Conservation (phyloP, 1,284 basidiomycete genomes). For the Moesziomyces globuligerus region DNA sequence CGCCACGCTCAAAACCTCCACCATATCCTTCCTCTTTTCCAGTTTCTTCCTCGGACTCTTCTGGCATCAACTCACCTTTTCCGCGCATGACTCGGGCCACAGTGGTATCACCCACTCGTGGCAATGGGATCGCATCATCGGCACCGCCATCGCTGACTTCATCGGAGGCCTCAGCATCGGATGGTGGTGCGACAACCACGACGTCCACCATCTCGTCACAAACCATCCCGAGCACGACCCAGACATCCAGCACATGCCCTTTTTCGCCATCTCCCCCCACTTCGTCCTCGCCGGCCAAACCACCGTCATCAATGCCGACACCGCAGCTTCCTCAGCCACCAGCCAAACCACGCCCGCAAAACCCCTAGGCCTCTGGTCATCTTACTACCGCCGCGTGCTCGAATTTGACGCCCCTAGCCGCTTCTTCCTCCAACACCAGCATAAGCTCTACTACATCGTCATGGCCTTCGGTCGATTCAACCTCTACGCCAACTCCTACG, state of each 20-base stretch:
- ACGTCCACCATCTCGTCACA: constrained; percentile 95
- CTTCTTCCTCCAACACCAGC: constrained; percentile 80
- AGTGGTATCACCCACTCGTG: constrained; percentile 90
- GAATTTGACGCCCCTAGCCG: constrained; percentile 79
- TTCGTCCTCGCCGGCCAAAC: constrained; percentile 71
- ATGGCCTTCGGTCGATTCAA: constrained; percentile 94
- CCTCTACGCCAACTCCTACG: constrained; percentile 88
- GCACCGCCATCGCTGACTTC: constrained; percentile 84
- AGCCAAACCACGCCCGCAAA: not conserved
- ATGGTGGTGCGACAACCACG: constrained; percentile 99
- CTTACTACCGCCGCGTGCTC: constrained; percentile 92
- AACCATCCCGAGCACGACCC: constrained; percentile 94
- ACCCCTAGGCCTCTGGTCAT: constrained; percentile 77
- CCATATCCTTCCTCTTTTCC: constrained; percentile 72
- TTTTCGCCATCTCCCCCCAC: constrained; percentile 89
- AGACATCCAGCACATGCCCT: constrained; percentile 94
- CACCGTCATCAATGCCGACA: constrained; percentile 22
- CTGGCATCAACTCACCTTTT: constrained; percentile 95
- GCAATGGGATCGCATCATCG: constrained; percentile 81
- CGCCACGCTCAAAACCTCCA: constrained; percentile 10
- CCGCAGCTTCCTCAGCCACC: not conserved
- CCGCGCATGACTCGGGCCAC: constrained; percentile 94
- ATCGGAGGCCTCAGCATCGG: constrained; percentile 91
- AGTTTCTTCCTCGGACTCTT: constrained; percentile 84
- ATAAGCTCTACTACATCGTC: constrained; percentile 91